These are phyloP conservation scores for Glarea lozoyensis DNA, from an alignment of 495 filamentous ascomycete species.

Conservation along the genomic window DNA sequence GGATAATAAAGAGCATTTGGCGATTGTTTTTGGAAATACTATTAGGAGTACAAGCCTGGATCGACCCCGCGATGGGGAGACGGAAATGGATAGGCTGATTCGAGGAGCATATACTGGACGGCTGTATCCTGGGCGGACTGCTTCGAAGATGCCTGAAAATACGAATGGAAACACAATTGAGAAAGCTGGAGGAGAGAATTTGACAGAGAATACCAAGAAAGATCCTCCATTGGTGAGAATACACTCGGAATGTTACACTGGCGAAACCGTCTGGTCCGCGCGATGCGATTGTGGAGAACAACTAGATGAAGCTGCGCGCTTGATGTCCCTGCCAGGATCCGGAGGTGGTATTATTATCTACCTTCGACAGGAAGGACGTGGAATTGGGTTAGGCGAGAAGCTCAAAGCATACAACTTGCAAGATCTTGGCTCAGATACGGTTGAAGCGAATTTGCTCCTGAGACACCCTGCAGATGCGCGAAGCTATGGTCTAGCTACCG, in stretches of 20 bases:
- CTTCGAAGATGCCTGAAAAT: constrained; percentile 37
- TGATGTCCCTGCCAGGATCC: constrained; percentile 77
- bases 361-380: constrained; percentile 88
- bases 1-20: constrained; percentile 92
- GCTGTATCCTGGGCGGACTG: constrained; percentile 76
- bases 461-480: constrained; percentile 91
- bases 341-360: constrained; percentile 89
- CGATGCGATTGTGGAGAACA: constrained; percentile 98
- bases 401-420: constrained; percentile 97
- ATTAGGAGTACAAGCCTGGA: constrained; percentile 80
- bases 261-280: constrained; percentile 95
- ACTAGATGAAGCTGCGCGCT: constrained; percentile 85
- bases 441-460: constrained; percentile 87
- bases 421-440: constrained; percentile 89
- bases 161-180: neutral
- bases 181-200: neutral
- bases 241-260: constrained; percentile 97
- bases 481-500: constrained; percentile 89
- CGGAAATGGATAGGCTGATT: constrained; percentile 93
- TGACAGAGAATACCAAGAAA: neutral
- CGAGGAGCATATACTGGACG: constrained; percentile 85
- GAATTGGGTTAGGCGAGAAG: constrained; percentile 91
- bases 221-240: constrained; percentile 74
- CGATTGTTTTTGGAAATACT: constrained; percentile 87
- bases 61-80: constrained; percentile 73